Conservation (phyloP, 768 basidiomycete genomes). For the Mycena maculata region DNA sequence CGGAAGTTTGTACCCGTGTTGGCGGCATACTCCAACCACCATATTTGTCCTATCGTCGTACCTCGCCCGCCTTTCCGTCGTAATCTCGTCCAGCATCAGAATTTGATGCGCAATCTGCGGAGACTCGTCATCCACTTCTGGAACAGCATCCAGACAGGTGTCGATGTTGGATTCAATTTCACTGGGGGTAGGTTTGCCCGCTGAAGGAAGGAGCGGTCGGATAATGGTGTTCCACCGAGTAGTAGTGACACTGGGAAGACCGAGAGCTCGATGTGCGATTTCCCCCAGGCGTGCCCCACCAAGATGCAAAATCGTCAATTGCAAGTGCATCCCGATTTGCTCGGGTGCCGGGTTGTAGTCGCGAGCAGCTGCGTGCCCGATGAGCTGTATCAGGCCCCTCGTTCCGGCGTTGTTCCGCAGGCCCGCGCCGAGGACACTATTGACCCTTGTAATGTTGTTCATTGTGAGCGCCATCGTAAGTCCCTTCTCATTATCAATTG, state of each 20-base stretch:
- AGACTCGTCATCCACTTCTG: no score
- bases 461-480: slow-evolving; percentile 3
- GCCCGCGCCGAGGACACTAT: neutral
- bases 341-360: no score
- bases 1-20: neutral
- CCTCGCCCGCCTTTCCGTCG: slow-evolving; percentile 1
- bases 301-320: neutral
- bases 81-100: slow-evolving; percentile 14
- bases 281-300: neutral
- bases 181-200: no score
- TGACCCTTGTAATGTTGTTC: neutral
- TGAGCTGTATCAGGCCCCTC: no score
- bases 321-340: neutral
- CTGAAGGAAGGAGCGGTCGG: neutral
- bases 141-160: no score
- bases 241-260: slow-evolving; percentile 11
- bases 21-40: slow-evolving; percentile 1
- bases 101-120: neutral
- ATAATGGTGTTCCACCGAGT: neutral
- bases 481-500: slow-evolving; percentile 7
- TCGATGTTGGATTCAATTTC: no score
- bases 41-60: slow-evolving; percentile 13
- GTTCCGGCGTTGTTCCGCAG: no score
- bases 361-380: no score
- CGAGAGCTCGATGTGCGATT: slow-evolving; percentile 4